Percentiles rank a stretch among this genome's conserved stretches.
phyloP scores from a whole-genome alignment of 169 alveolate species.

The Plasmodium chabaudi region DNA sequence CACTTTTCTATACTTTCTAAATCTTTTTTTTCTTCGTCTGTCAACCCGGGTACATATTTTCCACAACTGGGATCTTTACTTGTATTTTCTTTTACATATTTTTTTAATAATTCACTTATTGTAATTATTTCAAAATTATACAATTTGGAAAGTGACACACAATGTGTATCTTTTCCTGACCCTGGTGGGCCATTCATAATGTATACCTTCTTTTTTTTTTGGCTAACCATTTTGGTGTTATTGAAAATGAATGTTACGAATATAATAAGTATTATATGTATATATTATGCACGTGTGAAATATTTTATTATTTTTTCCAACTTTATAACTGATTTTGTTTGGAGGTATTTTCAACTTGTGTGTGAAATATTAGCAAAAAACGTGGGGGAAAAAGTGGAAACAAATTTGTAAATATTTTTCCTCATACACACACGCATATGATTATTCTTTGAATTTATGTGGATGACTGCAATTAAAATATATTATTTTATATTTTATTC shows the following conservation, averaged over 20 bases:
- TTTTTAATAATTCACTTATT: constrained; percentile 26
- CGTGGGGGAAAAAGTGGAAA: too few species aligned
- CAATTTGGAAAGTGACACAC: constrained; percentile 14
- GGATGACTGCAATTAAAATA: too few species aligned
- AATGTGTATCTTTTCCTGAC: constrained; percentile 73
- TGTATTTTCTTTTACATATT: constrained; percentile 23
- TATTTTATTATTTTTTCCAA: too few species aligned
- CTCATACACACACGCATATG: too few species aligned
- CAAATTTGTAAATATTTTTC: too few species aligned
- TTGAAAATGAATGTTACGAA: background rate
- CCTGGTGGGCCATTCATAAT: constrained; percentile 60
- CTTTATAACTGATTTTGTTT: too few species aligned
- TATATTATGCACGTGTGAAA: background rate
- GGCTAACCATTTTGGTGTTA: background rate
- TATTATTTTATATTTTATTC: too few species aligned
- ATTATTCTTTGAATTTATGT: too few species aligned
- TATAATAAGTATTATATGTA: background rate
- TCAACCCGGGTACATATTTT: background rate
- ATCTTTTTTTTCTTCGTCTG: constrained; percentile 11
- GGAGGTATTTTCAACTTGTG: too few species aligned
- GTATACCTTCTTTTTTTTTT: constrained; percentile 1
- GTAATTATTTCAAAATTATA: constrained; percentile 31
- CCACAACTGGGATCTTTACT: background rate
- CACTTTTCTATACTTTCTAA: constrained; percentile 30
- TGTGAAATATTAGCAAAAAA: too few species aligned